Percentiles rank a stretch among this genome's conserved stretches.
These are phyloP conservation scores for Penicillium brevicompactum DNA, from an alignment of 2,329 filamentous ascomycete genomes.

Conservation along the genomic window DNA sequence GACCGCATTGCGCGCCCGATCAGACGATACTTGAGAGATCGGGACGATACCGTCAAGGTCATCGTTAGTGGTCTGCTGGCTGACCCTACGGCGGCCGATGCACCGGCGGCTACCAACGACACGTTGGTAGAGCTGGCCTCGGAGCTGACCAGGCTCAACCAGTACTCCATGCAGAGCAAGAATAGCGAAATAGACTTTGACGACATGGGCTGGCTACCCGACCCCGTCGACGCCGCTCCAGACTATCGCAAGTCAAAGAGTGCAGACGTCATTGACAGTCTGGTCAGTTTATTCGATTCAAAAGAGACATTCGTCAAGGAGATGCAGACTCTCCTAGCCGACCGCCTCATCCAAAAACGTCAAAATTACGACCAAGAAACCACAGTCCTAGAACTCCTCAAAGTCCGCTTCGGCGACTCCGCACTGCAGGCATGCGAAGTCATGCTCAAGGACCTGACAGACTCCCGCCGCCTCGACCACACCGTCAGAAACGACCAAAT, in stretches of 20 bases:
- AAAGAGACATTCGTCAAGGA: slow-evolving; percentile 94
- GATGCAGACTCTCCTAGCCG: slow-evolving; percentile 84
- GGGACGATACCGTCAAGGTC: slow-evolving; percentile 67
- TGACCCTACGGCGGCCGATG: slow-evolving; percentile 49
- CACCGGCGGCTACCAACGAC: slow-evolving; percentile 37
- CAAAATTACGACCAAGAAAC: slow-evolving; percentile 76
- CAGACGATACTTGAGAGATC: slow-evolving; percentile 62
- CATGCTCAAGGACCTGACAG: slow-evolving; percentile 91
- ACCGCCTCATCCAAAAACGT: slow-evolving; percentile 70
- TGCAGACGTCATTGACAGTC: slow-evolving; percentile 86
- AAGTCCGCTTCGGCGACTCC: slow-evolving; percentile 82
- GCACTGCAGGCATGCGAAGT: slow-evolving; percentile 92
- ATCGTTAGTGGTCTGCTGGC: slow-evolving; percentile 66
- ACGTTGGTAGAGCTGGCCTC: slow-evolving; percentile 56
- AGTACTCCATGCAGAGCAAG: slow-evolving; percentile 49
- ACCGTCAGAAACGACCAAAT: slow-evolving; percentile 59
- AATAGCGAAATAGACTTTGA: slow-evolving; percentile 78
- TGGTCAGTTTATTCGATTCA: slow-evolving; percentile 84
- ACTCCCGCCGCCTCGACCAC: slow-evolving; percentile 74
- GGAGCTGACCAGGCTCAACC: slow-evolving; percentile 50
- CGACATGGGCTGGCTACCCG: slow-evolving; percentile 90
- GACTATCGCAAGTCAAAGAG: slow-evolving; percentile 88
- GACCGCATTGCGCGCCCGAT: slow-evolving; percentile 68
- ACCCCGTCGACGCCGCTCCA: slow-evolving; percentile 88
- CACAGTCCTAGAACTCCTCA: slow-evolving; percentile 81